A percentile compares a stretch with the other conserved stretches of the same genome.
Evolutionary conservation across 768 basidiomycete species (phyloP).

Genomic region (Tulasnella sp.): DNA sequence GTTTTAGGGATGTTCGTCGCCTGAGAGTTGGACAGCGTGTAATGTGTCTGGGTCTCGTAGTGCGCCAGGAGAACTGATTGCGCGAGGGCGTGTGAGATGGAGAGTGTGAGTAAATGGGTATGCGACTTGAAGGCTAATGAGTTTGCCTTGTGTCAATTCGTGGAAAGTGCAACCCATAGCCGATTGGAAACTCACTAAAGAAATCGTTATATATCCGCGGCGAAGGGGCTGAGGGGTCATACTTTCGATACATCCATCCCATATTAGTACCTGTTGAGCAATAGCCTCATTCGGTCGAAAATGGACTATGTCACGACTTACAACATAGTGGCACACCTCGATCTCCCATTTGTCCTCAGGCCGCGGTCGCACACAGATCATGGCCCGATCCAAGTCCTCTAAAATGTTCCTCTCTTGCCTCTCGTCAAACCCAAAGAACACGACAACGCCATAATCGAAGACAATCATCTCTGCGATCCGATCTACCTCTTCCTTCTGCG

Average conservation of each 20-base stretch:
- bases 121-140: slow-evolving; percentile 75
- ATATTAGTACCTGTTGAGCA: too few species aligned
- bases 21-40: slow-evolving; percentile 63
- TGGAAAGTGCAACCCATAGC: neutral
- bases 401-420: slow-evolving; percentile 69
- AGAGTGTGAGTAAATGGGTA: slow-evolving; percentile 81
- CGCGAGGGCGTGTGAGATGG: slow-evolving; percentile 88
- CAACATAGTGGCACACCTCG: slow-evolving; percentile 84
- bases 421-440: slow-evolving; percentile 83
- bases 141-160: neutral
- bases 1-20: slow-evolving; percentile 77
- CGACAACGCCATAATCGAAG: slow-evolving; percentile 67
- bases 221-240: slow-evolving; percentile 72
- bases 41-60: slow-evolving; percentile 70
- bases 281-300: too few species aligned
- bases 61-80: slow-evolving; percentile 87
- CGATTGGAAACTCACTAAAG: slow-evolving; percentile 54
- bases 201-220: slow-evolving; percentile 95
- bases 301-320: slow-evolving; percentile 31
- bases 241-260: slow-evolving; percentile 35
- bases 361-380: slow-evolving; percentile 51
- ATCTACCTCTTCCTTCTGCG: slow-evolving; percentile 4
- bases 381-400: slow-evolving; percentile 70
- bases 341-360: slow-evolving; percentile 75
- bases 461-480: slow-evolving; percentile 32